These are phyloP conservation scores for Cardamine occulta DNA, from an alignment of 345 rosid genomes.

Conservation along the genomic window DNA sequence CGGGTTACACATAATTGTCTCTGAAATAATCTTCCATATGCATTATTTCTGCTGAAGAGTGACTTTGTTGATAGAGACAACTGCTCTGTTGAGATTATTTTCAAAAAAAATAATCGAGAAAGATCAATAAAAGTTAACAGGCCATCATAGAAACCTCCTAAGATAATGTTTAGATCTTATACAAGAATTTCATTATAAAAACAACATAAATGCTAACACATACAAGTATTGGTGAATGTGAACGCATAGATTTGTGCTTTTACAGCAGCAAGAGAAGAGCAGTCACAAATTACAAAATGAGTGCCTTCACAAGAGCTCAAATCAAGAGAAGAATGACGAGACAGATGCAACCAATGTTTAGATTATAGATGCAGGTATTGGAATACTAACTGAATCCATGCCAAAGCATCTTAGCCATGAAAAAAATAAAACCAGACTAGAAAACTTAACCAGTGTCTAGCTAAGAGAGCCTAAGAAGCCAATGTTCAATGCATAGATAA, in stretches of 20 bases:
- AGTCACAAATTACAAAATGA: slow-evolving; percentile 7
- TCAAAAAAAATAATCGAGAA: not conserved
- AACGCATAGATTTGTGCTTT: not conserved
- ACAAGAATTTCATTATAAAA: not conserved
- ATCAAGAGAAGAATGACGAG: not conserved
- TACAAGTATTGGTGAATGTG: not conserved
- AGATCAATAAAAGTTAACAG: not conserved
- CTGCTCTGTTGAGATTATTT: slow-evolving; percentile 38
- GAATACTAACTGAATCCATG: not conserved
- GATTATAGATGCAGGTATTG: slow-evolving; percentile 8
- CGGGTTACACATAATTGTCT: slow-evolving; percentile 41
- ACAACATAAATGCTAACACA: slow-evolving; percentile 1
- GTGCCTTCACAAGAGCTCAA: not conserved
- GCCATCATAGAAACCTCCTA: not conserved
- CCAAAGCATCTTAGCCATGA: not conserved
- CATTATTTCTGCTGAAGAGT: slow-evolving; percentile 44
- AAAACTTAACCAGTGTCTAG: not conserved
- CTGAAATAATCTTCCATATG: slow-evolving; percentile 48
- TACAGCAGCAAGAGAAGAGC: slow-evolving; percentile 7
- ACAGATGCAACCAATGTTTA: slow-evolving; percentile 1
- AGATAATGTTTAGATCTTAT: not conserved
- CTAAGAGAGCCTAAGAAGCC: not conserved
- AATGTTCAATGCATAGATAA: not conserved
- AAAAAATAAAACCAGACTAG: not conserved
- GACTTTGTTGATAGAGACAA: slow-evolving; percentile 47